Evolutionary conservation across 257 asterid genomes (phyloP), one percentile per base, ranked within the genome.

Genomic region (Catharanthus roseus): DNA sequence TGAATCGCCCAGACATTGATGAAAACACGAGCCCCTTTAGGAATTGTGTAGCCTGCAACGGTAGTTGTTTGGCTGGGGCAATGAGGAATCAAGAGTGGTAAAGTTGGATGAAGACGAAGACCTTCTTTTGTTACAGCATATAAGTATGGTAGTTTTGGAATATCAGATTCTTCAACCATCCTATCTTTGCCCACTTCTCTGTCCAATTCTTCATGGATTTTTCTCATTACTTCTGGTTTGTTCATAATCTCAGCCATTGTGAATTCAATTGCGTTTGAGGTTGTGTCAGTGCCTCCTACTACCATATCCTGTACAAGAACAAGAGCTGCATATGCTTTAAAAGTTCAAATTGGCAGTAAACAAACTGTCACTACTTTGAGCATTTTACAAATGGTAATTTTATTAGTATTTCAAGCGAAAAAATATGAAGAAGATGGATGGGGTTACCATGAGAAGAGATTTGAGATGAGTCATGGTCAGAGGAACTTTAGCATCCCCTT

Each of bases 231-330:
- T 0, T 85, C 69, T 28, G 96, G 89, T 6, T 85, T 82, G 75
- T 85, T 86, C 85, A 89, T 80, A 72, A 91, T 77, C 71, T 91
- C 93, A 0, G 96, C 87, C 75, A 91, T 36, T 45, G 95, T 88
- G 36, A 55, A 91, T 64, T 91, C 97, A 7, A 87, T 50, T 0
- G 86, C 44, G 82, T 83, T 91, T 10, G 97, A 80, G 28, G 95
- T 85, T 11, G 96, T 87, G 55, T 91, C 95, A 0, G 89, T 87
- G n/a, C 97, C 96, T 5, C 89, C 96, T 0, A 87, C 91, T 0
- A 89, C 85, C 95, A 90, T 86, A 51, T 88, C 93, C 93, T 89
- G 75, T 41, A 42, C 65, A 36, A 42, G 44, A 18, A 10, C 19
- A 33, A 74, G n/a, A 60, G 7, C 23, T 8, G 10, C 41, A n/a